These are phyloP conservation scores for Hamigera avellanea DNA, from an alignment of 495 filamentous ascomycete species.

Conservation along the genomic window DNA sequence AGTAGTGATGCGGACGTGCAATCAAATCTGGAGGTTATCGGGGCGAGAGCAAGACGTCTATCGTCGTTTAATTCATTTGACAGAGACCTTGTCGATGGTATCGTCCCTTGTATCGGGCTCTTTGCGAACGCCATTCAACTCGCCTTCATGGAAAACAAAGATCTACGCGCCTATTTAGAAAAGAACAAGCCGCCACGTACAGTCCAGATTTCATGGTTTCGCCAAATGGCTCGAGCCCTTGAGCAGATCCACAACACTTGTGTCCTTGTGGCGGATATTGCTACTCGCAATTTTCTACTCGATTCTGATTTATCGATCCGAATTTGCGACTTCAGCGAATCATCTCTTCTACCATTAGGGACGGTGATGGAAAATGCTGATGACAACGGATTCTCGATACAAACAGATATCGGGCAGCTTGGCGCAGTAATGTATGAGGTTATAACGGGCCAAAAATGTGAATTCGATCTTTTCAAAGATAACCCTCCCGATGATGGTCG, in stretches of 20 bases:
- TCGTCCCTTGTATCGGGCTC: conserved; percentile 6
- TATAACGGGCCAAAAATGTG: conserved; percentile 5
- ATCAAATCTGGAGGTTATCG: conserved; percentile 10
- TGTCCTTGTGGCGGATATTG: conserved; percentile 6
- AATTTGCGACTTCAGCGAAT: conserved; percentile 4
- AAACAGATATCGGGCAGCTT: conserved; percentile 11
- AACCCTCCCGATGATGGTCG: conserved; percentile 2
- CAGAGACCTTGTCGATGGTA: conserved; percentile 7
- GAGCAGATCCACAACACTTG: conserved; percentile 2
- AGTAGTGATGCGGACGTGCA: conserved; percentile 11
- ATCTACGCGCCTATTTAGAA: conserved; percentile 2
- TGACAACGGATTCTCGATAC: conserved; percentile 6
- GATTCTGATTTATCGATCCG: conserved; percentile 5
- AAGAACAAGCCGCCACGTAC: background rate
- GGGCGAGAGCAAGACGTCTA: conserved; percentile 17
- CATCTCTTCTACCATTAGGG: conserved; percentile 4
- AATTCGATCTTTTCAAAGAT: conserved; percentile 8
- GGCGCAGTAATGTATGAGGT: conserved; percentile 12
- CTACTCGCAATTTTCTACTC: conserved; percentile 6
- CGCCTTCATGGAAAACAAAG: conserved; percentile 3
- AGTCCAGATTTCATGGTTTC: conserved; percentile 4
- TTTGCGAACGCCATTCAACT: conserved; percentile 1
- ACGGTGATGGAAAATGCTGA: conserved; percentile 3
- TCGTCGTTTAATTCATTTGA: conserved; percentile 5
- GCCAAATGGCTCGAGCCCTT: conserved; percentile 3